phyloP scores from a whole-genome alignment of 1,284 basidiomycete genomes.

The Ceratobasidium sp. region DNA sequence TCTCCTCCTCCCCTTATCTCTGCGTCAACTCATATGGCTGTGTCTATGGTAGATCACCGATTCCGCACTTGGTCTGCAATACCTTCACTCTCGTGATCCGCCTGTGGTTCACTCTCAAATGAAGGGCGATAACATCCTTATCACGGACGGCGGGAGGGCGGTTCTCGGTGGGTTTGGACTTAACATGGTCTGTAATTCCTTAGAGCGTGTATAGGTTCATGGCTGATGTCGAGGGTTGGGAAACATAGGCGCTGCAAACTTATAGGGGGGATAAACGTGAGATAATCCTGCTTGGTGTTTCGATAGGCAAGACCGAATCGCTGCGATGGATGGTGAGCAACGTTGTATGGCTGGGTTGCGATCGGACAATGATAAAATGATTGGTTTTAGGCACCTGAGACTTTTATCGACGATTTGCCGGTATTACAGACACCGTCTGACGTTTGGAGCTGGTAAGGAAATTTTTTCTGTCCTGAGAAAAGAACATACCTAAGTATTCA shows the following conservation, averaged over 20 bases:
- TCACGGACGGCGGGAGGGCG: slow-evolving; percentile 22
- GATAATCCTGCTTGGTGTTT: not conserved
- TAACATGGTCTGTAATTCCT: slow-evolving; percentile 26
- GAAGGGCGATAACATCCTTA: slow-evolving; percentile 26
- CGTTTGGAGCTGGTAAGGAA: not conserved
- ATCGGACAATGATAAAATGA: too few relatives aligned
- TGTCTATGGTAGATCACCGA: slow-evolving; percentile 3
- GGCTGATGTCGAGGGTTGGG: not conserved
- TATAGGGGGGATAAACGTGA: not conserved
- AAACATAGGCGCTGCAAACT: not conserved
- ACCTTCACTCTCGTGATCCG: slow-evolving; percentile 20
- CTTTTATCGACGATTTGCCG: not conserved
- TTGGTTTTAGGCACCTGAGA: slow-evolving; percentile 8
- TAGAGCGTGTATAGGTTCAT: too few relatives aligned
- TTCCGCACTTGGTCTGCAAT: slow-evolving; percentile 15
- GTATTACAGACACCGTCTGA: slow-evolving; percentile 2
- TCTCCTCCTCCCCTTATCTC: not conserved
- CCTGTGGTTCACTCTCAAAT: slow-evolving; percentile 32
- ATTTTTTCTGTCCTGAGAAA: too few relatives aligned
- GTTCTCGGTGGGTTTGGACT: slow-evolving; percentile 33
- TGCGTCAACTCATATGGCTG: not conserved
- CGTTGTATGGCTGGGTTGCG: not conserved
- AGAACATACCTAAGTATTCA: too few relatives aligned
- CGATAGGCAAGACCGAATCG: slow-evolving; percentile 5
- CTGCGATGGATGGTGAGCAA: not conserved